Percentiles rank a stretch among this genome's conserved stretches.
Evolutionary conservation across 2,329 filamentous ascomycete genomes (phyloP).

Genomic region (Epichloe coenophiala): DNA sequence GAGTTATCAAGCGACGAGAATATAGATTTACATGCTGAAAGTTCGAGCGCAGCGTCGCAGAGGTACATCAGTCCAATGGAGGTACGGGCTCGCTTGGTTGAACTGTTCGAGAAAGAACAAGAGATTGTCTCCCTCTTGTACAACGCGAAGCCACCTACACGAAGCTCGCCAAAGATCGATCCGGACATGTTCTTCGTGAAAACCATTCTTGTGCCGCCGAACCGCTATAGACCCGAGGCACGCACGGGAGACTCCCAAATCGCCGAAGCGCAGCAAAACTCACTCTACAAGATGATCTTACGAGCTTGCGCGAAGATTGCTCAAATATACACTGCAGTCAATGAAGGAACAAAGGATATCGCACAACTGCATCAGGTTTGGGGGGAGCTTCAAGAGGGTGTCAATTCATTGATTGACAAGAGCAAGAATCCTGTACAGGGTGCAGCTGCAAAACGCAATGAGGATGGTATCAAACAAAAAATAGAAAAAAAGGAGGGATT

Average conservation of each 20-base stretch:
- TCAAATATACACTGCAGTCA: constrained; percentile 47
- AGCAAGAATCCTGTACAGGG: constrained; percentile 75
- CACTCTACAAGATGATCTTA: constrained; percentile 73
- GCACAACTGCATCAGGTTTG: constrained; percentile 70
- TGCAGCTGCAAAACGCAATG: constrained; percentile 60
- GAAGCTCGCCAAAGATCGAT: constrained; percentile 42
- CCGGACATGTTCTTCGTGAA: constrained; percentile 93
- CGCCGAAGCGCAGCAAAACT: constrained; percentile 79
- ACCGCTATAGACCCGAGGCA: constrained; percentile 79
- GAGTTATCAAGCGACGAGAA: constrained; percentile 18
- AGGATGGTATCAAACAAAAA: constrained; percentile 96
- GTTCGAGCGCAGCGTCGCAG: constrained; percentile 27
- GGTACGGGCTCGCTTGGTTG: constrained; percentile 61
- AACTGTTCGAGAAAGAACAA: constrained; percentile 77
- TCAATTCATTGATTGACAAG: constrained; percentile 87
- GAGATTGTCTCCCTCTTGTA: constrained; percentile 80
- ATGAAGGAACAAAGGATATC: constrained; percentile 35
- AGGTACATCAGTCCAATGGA: constrained; percentile 73
- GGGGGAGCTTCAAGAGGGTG: constrained; percentile 71
- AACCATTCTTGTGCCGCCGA: constrained; percentile 78
- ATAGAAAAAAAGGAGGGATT: constrained; percentile 94
- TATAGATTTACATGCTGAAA: constrained; percentile 35
- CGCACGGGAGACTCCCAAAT: constrained; percentile 69
- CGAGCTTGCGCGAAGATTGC: constrained; percentile 60
- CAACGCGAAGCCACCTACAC: constrained; percentile 52